Conservation (phyloP, 2,329 filamentous ascomycete species). For the Clarireedia homoeocarpa region DNA sequence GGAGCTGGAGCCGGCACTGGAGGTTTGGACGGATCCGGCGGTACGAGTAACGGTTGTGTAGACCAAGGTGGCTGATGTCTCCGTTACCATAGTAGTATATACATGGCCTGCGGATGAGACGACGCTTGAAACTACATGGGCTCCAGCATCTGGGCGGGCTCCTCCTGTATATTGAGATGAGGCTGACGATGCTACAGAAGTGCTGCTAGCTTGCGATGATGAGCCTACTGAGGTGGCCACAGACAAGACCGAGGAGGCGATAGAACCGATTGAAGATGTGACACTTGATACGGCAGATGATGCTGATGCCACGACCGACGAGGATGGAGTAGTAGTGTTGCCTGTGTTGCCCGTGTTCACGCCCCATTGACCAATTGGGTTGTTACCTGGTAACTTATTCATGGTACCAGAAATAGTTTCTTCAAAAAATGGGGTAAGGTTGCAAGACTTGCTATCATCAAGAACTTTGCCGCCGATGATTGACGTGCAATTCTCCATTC, state of each 20-base stretch:
- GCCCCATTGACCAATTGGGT: constrained; percentile 46
- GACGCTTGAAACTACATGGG: constrained; percentile 25
- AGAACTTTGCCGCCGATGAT: constrained; percentile 38
- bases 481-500: constrained; percentile 55
- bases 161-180: constrained; percentile 11
- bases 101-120: constrained; percentile 8
- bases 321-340: not conserved
- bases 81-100: not conserved
- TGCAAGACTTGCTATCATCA: constrained; percentile 35
- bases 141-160: constrained; percentile 24
- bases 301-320: not conserved
- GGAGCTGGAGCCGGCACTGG: constrained; percentile 15
- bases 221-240: too few relatives aligned
- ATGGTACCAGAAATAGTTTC: constrained; percentile 40
- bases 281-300: not conserved
- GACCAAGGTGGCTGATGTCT: constrained; percentile 37
- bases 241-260: too few relatives aligned
- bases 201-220: not conserved
- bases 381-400: constrained; percentile 45
- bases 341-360: constrained; percentile 14
- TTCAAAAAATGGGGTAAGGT: constrained; percentile 39
- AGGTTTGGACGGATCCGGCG: constrained; percentile 20
- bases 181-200: not conserved
- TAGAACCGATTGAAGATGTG: not conserved
- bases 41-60: constrained; percentile 28